phyloP scores from a whole-genome alignment of 169 alveolate species.

The Plasmodium fragile region DNA sequence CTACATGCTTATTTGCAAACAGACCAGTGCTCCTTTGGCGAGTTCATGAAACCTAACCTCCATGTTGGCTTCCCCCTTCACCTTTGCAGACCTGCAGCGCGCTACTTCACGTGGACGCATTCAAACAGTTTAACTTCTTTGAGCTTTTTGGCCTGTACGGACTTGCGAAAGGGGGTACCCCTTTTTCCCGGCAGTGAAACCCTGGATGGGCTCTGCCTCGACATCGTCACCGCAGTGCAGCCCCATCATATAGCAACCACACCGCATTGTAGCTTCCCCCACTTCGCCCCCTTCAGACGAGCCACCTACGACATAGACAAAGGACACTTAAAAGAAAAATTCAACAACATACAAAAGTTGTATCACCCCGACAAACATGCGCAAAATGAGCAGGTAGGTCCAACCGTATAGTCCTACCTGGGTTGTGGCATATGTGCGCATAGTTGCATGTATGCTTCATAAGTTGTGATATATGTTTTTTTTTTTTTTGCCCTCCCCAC shows the following conservation, averaged over 20 bases:
- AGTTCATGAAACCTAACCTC: not conserved
- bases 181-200: not conserved
- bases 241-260: too few relatives aligned
- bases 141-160: constrained; percentile 57
- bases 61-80: not conserved
- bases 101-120: constrained; percentile 29
- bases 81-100: constrained; percentile 51
- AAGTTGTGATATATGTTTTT: too few relatives aligned
- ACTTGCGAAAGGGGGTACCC: not conserved
- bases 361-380: constrained; percentile 58
- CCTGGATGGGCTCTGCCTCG: not conserved
- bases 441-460: not conserved
- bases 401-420: not conserved
- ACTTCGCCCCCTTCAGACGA: constrained; percentile 17
- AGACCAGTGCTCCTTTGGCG: not conserved
- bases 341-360: constrained; percentile 55
- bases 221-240: not conserved
- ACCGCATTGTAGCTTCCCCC: not conserved
- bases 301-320: constrained; percentile 34
- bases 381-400: constrained; percentile 21
- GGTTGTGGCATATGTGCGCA: not conserved
- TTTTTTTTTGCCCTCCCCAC: not conserved
- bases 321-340: constrained; percentile 38
- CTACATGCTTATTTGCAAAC: not conserved
- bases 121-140: constrained; percentile 51